Evolutionary conservation across 345 rosid genomes (phyloP), one percentile per base, ranked within the genome.

Genomic region (Abelmoschus esculentus): DNA sequence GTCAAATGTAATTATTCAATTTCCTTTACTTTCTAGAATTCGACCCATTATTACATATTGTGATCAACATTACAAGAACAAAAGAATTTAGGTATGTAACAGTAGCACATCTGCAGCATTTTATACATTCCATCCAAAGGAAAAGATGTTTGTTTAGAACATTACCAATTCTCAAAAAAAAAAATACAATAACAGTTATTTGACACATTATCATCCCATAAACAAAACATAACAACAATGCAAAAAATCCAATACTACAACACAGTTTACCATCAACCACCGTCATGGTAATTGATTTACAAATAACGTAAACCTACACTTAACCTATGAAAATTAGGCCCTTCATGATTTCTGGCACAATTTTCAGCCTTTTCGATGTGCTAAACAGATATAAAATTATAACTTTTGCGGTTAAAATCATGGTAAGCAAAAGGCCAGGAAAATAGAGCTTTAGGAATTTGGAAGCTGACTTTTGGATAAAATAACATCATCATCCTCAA

Each of bases 121-220:
- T 40, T 40, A 40, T 7, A 40, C 11, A 66, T 69, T 47, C 31
- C 57, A 46, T 44, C 22, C 29, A 63, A 42, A 36, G 40, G 26
- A 42, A 64, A 62, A 66, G 34, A 15, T 61, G 42, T 50, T n/a
- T 67, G 9, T 28, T 47, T 18, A 61, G 11, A n/a, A 64, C 12
- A 60, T 53, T 38, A 74, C 44, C 69, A 55, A 61, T 57, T 73
- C 62, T 53, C 53, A 71, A 61, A 52, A 52, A 65, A 71, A 73
- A 40, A 77, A 66, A 53, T n/a, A 6, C 78, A 77, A 58, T 47
- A 67, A 70, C 73, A 56, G 53, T n/a, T 56, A 79, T 58, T 73
- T 74, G 81, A 81, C 75, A 60, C 5, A 17, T 54, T 47, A 77
- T 74, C 79, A 57, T 69, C 74, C 54, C 54, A 75, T 74, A 75